A percentile compares a stretch with the other conserved stretches of the same genome.
Conservation (phyloP, 1,284 basidiomycete species). For the Austroboletus novae-zelandiae region DNA sequence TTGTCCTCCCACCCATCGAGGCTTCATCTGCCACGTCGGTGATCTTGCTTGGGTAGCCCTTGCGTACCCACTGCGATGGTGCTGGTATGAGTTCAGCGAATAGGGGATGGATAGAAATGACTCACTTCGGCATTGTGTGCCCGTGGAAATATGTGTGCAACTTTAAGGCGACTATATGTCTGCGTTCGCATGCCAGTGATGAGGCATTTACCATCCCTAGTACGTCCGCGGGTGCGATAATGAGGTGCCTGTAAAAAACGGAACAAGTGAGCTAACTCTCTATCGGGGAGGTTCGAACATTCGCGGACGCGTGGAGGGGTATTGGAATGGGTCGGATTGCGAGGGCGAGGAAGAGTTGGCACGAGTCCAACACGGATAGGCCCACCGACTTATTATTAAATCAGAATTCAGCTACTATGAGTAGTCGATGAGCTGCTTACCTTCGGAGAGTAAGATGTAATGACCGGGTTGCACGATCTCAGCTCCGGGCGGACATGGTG, state of each 20-base stretch:
- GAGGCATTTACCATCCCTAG: conserved; percentile 15
- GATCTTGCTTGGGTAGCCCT: conserved; percentile 11
- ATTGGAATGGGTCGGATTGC: not conserved
- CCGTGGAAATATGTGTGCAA: conserved; percentile 22
- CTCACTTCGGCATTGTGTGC: conserved; percentile 18
- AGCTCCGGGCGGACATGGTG: not conserved
- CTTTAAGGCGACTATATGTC: conserved; percentile 18
- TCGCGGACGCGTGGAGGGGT: not conserved
- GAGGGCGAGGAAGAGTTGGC: not conserved
- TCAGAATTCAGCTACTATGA: not conserved
- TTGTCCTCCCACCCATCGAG: not conserved
- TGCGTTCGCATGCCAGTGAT: conserved; percentile 11
- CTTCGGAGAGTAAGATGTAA: not conserved
- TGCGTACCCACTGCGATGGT: conserved; percentile 4
- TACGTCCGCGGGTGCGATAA: not conserved
- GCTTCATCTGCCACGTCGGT: conserved; percentile 7
- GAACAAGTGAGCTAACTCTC: not conserved
- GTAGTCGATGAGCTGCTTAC: not conserved
- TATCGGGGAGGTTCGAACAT: not conserved
- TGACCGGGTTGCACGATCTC: not conserved
- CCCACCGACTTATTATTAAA: not conserved
- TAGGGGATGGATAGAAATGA: not conserved
- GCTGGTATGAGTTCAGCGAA: conserved; percentile 4
- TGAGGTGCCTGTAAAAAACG: not conserved
- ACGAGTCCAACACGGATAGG: not conserved